These are phyloP conservation scores for Fusarium stilboides DNA, from an alignment of 2,329 filamentous ascomycete genomes.

Conservation along the genomic window DNA sequence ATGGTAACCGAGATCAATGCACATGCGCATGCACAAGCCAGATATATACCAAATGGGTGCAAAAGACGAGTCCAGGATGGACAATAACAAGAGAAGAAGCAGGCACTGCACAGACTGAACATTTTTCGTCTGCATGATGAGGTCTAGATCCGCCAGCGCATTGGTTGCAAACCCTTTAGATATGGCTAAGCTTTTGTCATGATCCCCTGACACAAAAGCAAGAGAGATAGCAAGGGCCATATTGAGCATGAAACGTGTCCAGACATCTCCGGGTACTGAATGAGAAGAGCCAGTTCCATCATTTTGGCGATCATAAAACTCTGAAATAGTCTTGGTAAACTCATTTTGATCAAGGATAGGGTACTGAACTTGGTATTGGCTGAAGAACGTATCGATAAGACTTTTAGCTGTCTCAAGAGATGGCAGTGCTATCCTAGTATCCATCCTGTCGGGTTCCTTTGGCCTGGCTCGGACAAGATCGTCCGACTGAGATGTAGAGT, in stretches of 20 bases:
- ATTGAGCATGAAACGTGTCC: slow-evolving; percentile 24
- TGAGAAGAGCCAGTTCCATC: background rate
- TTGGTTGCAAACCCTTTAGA: slow-evolving; percentile 18
- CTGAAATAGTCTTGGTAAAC: background rate
- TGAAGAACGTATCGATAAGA: slow-evolving; percentile 13
- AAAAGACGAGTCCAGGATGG: slow-evolving; percentile 13
- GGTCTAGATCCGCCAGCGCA: slow-evolving; percentile 2
- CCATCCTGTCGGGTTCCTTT: background rate
- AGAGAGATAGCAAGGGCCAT: slow-evolving; percentile 22
- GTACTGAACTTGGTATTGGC: slow-evolving; percentile 20
- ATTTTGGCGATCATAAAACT: slow-evolving; percentile 1
- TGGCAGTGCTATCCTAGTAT: background rate
- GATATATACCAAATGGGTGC: slow-evolving; percentile 29
- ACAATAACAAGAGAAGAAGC: slow-evolving; percentile 2
- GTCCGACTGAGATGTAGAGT: background rate
- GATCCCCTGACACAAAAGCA: slow-evolving; percentile 7
- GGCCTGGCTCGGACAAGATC: background rate
- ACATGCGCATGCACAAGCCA: slow-evolving; percentile 23
- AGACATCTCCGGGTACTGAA: background rate
- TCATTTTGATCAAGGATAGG: slow-evolving; percentile 14
- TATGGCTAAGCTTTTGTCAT: slow-evolving; percentile 8
- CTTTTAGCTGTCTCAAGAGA: slow-evolving; percentile 10
- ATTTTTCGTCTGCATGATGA: slow-evolving; percentile 26
- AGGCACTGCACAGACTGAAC: slow-evolving; percentile 20
- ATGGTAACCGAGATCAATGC: slow-evolving; percentile 22